A percentile compares a stretch with the other conserved stretches of the same genome.
These are phyloP conservation scores for Penicillium digitatum DNA, from an alignment of 2,329 filamentous ascomycete species.

Conservation along the genomic window DNA sequence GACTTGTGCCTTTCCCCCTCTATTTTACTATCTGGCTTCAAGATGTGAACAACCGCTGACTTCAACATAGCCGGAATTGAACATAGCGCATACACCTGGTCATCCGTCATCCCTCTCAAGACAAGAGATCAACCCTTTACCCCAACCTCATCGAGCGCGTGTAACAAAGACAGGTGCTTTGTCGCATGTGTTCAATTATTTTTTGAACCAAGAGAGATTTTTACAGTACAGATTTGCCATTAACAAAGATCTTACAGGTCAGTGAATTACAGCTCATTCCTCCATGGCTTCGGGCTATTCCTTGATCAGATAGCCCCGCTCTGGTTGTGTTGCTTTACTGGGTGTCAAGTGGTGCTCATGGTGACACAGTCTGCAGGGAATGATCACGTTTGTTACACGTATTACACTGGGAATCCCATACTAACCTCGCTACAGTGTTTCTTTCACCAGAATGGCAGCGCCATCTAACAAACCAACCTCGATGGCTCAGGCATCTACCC, in stretches of 20 bases:
- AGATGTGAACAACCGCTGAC: background rate
- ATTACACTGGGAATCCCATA: background rate
- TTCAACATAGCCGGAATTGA: constrained; percentile 2
- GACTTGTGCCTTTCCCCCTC: background rate
- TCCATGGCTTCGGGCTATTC: background rate
- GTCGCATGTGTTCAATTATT: constrained; percentile 6
- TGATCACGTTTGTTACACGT: background rate
- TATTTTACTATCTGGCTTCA: background rate
- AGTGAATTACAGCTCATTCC: background rate
- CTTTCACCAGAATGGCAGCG: constrained; percentile 41
- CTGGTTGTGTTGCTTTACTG: constrained; percentile 6
- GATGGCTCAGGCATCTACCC: constrained; percentile 38
- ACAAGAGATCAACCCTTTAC: constrained; percentile 6
- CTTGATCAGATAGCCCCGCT: constrained; percentile 1
- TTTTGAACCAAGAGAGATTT: background rate
- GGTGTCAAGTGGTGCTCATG: constrained; percentile 5
- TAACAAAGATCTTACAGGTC: constrained; percentile 10
- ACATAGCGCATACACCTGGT: constrained; percentile 14
- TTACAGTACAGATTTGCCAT: constrained; percentile 5
- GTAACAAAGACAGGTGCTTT: constrained; percentile 21
- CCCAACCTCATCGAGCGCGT: constrained; percentile 6
- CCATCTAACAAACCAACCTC: constrained; percentile 26
- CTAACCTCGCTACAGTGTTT: constrained; percentile 12
- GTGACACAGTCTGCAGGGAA: constrained; percentile 3
- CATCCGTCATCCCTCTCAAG: constrained; percentile 5